These are phyloP conservation scores for Penicillium herquei DNA, from an alignment of 495 filamentous ascomycete genomes.

Conservation along the genomic window DNA sequence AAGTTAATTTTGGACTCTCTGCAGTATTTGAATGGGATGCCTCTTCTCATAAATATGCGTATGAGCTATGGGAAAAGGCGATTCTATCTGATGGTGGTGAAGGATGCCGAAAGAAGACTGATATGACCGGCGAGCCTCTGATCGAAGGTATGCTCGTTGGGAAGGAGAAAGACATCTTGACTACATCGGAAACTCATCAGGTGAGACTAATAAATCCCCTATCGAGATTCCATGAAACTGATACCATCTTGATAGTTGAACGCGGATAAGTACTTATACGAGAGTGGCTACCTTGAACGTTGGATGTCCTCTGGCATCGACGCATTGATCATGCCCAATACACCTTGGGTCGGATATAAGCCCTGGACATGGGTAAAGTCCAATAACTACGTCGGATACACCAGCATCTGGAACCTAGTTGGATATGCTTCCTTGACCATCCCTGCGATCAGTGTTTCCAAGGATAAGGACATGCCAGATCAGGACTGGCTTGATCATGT, in stretches of 20 bases:
- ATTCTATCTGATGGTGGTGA: slow-evolving; percentile 60
- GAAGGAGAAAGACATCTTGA: slow-evolving; percentile 29
- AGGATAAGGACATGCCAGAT: slow-evolving; percentile 22
- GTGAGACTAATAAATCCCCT: slow-evolving; percentile 2
- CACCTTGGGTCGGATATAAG: slow-evolving; percentile 53
- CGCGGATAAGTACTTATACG: slow-evolving; percentile 33
- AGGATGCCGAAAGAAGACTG: slow-evolving; percentile 47
- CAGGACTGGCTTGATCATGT: slow-evolving; percentile 33
- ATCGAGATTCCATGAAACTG: background rate
- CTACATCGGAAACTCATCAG: slow-evolving; percentile 25
- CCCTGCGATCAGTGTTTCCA: slow-evolving; percentile 45
- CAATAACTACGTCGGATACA: slow-evolving; percentile 61
- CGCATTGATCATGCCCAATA: slow-evolving; percentile 61
- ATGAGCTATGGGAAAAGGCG: slow-evolving; percentile 46
- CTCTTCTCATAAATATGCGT: slow-evolving; percentile 29
- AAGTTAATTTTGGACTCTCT: background rate
- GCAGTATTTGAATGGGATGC: slow-evolving; percentile 47
- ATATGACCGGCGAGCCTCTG: slow-evolving; percentile 55
- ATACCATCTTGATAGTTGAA: slow-evolving; percentile 23
- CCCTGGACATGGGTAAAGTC: slow-evolving; percentile 50
- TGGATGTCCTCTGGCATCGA: slow-evolving; percentile 62
- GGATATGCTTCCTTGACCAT: slow-evolving; percentile 62
- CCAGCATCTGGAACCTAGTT: slow-evolving; percentile 65
- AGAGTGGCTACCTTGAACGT: slow-evolving; percentile 36
- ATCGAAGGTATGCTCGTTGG: slow-evolving; percentile 51